Conservation (phyloP, 805 yeast genomes). For the Hanseniaspora lindneri region DNA sequence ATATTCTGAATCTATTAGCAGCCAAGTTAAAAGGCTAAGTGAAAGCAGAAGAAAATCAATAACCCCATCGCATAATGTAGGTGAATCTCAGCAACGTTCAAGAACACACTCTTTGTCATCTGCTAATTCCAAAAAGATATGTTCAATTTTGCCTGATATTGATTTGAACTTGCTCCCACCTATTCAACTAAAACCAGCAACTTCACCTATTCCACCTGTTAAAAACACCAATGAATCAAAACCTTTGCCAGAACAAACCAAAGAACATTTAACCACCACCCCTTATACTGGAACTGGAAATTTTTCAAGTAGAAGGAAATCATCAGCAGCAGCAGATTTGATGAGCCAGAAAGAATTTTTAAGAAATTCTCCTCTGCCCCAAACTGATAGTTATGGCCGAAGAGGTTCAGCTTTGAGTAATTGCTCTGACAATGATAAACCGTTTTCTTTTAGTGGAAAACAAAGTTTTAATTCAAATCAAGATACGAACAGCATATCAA, state of each 20-base stretch:
- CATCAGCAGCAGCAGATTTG: slow-evolving; percentile 1
- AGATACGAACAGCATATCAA: background rate
- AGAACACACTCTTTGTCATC: slow-evolving; percentile 10
- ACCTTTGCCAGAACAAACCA: background rate
- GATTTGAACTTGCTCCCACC: background rate
- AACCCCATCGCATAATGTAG: background rate
- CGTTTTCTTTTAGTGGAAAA: background rate
- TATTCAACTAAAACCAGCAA: background rate
- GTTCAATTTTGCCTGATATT: slow-evolving; percentile 5
- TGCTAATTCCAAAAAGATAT: background rate
- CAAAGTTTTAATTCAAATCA: too few species aligned
- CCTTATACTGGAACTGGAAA: too few species aligned
- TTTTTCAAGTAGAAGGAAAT: slow-evolving; percentile 1
- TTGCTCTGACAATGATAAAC: slow-evolving; percentile 1
- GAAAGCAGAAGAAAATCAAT: slow-evolving; percentile 12
- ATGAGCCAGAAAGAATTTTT: background rate
- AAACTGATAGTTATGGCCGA: background rate
- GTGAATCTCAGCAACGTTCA: slow-evolving; percentile 3
- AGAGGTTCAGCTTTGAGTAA: slow-evolving; percentile 4
- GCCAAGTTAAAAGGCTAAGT: slow-evolving; percentile 14
- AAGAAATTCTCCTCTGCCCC: background rate
- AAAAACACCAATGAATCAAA: background rate
- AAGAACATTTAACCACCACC: background rate
- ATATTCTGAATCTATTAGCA: slow-evolving; percentile 6
- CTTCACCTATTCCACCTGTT: background rate